Evolutionary conservation across 768 basidiomycete species (phyloP), one percentile per base, ranked within the genome.

Genomic region (Tylopilus balloui): DNA sequence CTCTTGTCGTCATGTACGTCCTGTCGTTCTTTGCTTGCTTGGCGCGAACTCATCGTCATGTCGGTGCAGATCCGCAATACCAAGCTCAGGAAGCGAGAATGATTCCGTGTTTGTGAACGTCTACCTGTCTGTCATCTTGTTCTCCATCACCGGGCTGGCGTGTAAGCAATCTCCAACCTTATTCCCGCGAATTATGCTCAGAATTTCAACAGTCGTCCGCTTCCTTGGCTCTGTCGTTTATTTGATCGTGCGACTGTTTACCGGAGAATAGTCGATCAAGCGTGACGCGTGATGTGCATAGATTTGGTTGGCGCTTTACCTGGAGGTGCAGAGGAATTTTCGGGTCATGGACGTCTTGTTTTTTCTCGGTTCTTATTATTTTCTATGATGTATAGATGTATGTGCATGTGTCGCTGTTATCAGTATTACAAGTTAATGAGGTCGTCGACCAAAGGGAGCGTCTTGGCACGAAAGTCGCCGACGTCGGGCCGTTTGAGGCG

Each of bases 1-100:
- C 80, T 1, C 88, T 89, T 34, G 76, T 76, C 28, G 83, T 95
- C 37, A 76, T 84, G 81, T 87, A 66, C 55, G 85, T 73, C 15
- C 73, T n/a, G 21, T 37, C 37, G 9, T 32, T 42, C 3, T 28
- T n/a, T 29, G 2, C 28, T 3, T 24, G 27, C n/a, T 29, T 19
- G 9, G 39, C 20, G 13, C 28, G 32, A 42, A 29, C 44, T 45
- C 19, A 43, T 29, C 41, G 20, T 52, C 15, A 42, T 44, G 11
- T 50, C 11, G 7, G 10, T n/a, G 17, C 32, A 32, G 32, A 32
- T 32, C 32, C n/a, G n/a, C 32, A 8, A 32, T 32, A n/a, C 32
- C 32, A 2, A 32, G 15, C 32, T 32, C 32, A 15, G 32, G 15
- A n/a, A 32, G 15, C n/a, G 32, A 15, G 32, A 15, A 32, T 32